These are phyloP conservation scores for Rhizophagus sp. DNA, from an alignment of 192 early-diverging fungal species.

Conservation along the genomic window DNA sequence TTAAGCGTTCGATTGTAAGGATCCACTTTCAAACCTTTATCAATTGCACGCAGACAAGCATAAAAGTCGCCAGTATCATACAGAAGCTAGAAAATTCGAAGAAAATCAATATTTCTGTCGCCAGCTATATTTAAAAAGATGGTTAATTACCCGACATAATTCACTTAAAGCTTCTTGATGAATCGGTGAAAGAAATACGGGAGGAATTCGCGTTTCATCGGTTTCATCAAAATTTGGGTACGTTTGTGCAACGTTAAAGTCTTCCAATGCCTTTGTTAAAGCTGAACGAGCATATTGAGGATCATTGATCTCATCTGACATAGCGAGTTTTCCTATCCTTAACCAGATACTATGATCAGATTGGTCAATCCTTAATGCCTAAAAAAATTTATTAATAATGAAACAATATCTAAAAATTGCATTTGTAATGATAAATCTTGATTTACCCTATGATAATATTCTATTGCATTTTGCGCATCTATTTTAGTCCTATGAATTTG, in stretches of 20 bases:
- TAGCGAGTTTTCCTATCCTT: slow-evolving; percentile 9
- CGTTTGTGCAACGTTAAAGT: neutral
- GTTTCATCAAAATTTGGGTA: neutral
- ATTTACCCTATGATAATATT: slow-evolving; percentile 6
- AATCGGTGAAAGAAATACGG: neutral
- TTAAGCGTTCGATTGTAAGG: slow-evolving; percentile 11
- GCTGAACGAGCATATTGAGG: neutral
- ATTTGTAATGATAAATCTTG: neutral
- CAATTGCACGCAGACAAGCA: neutral
- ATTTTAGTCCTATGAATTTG: neutral
- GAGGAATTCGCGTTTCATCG: too few relatives aligned
- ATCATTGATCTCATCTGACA: slow-evolving; percentile 10
- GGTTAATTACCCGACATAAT: neutral
- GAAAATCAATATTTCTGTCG: neutral
- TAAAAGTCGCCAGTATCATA: slow-evolving; percentile 12
- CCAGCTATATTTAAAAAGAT: neutral
- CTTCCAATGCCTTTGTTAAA: slow-evolving; percentile 9
- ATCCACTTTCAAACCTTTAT: slow-evolving; percentile 22
- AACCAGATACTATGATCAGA: slow-evolving; percentile 12
- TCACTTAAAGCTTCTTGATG: slow-evolving; percentile 10
- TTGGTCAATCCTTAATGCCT: slow-evolving; percentile 11
- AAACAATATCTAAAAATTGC: neutral
- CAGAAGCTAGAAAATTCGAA: slow-evolving; percentile 1
- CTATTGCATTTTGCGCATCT: slow-evolving; percentile 14
- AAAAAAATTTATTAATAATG: neutral